phyloP scores from a whole-genome alignment of 1,284 basidiomycete species.

The Chalciporus sp. region DNA sequence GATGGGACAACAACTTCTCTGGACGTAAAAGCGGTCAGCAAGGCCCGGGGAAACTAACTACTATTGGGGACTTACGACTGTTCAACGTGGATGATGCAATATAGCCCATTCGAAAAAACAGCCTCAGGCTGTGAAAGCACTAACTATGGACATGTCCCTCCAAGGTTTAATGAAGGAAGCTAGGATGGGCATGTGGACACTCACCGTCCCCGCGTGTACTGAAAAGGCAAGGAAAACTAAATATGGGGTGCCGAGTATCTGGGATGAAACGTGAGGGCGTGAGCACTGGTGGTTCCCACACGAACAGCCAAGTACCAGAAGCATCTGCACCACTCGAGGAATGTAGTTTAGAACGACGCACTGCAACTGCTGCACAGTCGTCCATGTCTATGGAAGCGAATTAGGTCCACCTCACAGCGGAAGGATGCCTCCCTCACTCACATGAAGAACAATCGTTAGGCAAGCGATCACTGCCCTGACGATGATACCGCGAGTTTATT shows the following conservation, averaged over 20 bases:
- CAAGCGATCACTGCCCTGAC: conserved; percentile 50
- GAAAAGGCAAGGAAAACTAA: conserved; percentile 37
- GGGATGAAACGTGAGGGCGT: conserved; percentile 9
- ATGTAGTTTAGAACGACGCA: conserved; percentile 13
- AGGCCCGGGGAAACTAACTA: conserved; percentile 1
- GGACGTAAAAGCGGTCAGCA: conserved; percentile 19
- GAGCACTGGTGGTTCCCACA: conserved; percentile 14
- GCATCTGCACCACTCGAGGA: conserved; percentile 20
- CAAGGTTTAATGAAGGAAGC: conserved; percentile 15
- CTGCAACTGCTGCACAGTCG: conserved; percentile 33
- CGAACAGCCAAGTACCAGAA: conserved; percentile 14
- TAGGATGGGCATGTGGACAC: conserved; percentile 3
- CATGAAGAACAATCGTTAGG: conserved; percentile 52
- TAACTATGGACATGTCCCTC: conserved; percentile 39
- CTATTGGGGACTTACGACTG: conserved; percentile 40
- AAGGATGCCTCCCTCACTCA: conserved; percentile 22
- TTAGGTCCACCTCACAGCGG: neutral
- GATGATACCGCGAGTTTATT: conserved; percentile 1
- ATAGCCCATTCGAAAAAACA: conserved; percentile 47
- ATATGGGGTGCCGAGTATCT: conserved; percentile 45
- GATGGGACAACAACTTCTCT: conserved; percentile 39
- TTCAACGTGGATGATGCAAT: conserved; percentile 44
- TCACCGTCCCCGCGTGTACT: conserved; percentile 27
- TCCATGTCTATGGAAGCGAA: conserved; percentile 40
- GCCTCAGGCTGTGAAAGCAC: conserved; percentile 35